These are phyloP conservation scores for Penicillium diatomitis DNA, from an alignment of 495 filamentous ascomycete species.

Conservation along the genomic window DNA sequence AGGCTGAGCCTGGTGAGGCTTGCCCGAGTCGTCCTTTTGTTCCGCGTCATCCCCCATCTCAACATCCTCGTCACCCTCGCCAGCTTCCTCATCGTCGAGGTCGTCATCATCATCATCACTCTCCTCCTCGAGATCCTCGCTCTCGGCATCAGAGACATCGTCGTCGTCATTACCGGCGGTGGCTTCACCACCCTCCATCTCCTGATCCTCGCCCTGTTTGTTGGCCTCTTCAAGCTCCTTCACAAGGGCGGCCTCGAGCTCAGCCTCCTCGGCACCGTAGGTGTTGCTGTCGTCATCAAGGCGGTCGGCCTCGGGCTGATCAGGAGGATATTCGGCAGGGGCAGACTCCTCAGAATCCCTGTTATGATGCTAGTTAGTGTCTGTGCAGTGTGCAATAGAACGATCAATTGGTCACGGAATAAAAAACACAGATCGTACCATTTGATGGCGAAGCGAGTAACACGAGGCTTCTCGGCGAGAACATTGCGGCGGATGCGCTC, in stretches of 20 bases:
- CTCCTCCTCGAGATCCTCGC: conserved; percentile 93
- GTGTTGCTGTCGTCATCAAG: conserved; percentile 72
- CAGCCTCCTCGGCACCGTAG: conserved; percentile 72
- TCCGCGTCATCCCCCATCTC: conserved; percentile 66
- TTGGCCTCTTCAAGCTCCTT: conserved; percentile 53
- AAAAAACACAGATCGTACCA: conserved; percentile 54
- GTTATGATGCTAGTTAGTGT: neutral
- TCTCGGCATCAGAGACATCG: conserved; percentile 74
- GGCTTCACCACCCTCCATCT: conserved; percentile 70
- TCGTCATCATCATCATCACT: conserved; percentile 85
- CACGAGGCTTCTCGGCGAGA: conserved; percentile 91
- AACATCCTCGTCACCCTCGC: conserved; percentile 69
- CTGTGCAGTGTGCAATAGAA: neutral
- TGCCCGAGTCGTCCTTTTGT: conserved; percentile 28
- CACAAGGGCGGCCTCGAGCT: conserved; percentile 43
- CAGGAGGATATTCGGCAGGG: conserved; percentile 89
- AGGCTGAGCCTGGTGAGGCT: conserved; percentile 31
- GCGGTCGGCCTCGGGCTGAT: conserved; percentile 89
- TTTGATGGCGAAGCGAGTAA: conserved; percentile 98
- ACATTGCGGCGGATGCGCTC: conserved; percentile 88
- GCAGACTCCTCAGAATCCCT: conserved; percentile 97
- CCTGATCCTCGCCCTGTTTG: conserved; percentile 53
- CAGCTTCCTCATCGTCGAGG: conserved; percentile 62
- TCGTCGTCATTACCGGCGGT: conserved; percentile 57
- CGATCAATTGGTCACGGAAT: neutral